Percentiles rank a stretch among this genome's conserved stretches.
phyloP scores from a whole-genome alignment of 352 stramenopile species.

The Plasmopara viticola region DNA sequence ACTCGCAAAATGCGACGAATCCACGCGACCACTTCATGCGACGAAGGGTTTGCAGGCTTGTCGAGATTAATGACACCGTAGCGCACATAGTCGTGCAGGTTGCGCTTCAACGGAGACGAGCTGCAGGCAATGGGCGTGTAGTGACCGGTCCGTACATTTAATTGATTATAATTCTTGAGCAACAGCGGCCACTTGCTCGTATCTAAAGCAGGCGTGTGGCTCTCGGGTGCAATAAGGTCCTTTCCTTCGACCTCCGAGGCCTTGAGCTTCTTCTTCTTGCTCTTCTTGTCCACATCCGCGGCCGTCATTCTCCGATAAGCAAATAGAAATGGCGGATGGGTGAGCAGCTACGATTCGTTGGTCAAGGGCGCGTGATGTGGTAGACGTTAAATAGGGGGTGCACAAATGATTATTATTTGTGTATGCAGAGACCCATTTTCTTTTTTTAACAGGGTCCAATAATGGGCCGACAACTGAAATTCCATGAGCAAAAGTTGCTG shows the following conservation, averaged over 20 bases:
- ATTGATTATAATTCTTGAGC: constrained; percentile 98
- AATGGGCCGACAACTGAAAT: constrained; percentile 90
- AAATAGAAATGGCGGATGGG: constrained; percentile 9
- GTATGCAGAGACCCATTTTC: constrained; percentile 6
- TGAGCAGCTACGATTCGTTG: constrained; percentile 14
- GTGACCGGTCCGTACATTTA: constrained; percentile 98
- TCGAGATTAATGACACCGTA: constrained; percentile 99
- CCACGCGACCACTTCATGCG: constrained; percentile 99
- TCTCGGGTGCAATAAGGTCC: constrained; percentile 77
- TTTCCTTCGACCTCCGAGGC: constrained; percentile 40
- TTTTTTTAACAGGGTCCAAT: constrained; percentile 1
- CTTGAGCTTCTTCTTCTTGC: constrained; percentile 88
- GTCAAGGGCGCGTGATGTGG: constrained; percentile 17
- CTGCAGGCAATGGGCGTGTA: constrained; percentile 99
- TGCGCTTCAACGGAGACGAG: constrained; percentile 94
- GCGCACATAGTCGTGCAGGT: constrained; percentile 96
- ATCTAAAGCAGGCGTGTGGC: constrained; percentile 88
- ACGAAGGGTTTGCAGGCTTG: constrained; percentile 99
- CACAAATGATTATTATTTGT: constrained; percentile 3
- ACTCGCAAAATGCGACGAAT: constrained; percentile 99
- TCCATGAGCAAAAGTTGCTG: constrained; percentile 98
- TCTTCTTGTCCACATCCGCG: constrained; percentile 73
- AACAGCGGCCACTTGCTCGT: constrained; percentile 98
- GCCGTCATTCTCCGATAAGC: constrained; percentile 38
- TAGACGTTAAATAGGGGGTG: neutral